phyloP scores from a whole-genome alignment of 2,329 filamentous ascomycete genomes.

The Clonostachys chloroleuca region DNA sequence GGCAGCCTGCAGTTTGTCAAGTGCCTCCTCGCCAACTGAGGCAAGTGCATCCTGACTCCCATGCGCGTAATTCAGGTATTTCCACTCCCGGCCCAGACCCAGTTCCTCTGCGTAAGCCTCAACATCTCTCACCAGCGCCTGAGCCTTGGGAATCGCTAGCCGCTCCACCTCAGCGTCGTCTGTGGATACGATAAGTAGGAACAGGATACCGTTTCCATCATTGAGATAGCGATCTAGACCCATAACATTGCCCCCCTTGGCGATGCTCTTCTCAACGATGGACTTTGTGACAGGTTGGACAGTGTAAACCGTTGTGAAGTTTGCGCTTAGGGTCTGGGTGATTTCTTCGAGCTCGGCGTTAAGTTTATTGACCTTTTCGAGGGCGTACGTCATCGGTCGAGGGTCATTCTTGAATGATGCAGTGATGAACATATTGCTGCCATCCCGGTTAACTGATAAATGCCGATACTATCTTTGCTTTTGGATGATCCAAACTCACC shows the following conservation, averaged over 20 bases:
- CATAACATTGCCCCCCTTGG: slow-evolving; percentile 24
- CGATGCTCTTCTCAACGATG: slow-evolving; percentile 14
- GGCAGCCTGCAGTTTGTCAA: slow-evolving; percentile 21
- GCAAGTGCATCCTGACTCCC: slow-evolving; percentile 27
- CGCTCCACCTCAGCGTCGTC: slow-evolving; percentile 22
- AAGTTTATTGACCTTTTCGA: slow-evolving; percentile 19
- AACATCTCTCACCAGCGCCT: slow-evolving; percentile 9
- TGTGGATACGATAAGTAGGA: slow-evolving; percentile 20
- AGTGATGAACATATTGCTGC: slow-evolving; percentile 27
- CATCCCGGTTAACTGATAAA: background rate
- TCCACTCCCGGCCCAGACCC: slow-evolving; percentile 10
- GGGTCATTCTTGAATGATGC: slow-evolving; percentile 26
- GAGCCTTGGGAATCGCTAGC: slow-evolving; percentile 10
- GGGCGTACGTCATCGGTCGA: slow-evolving; percentile 22
- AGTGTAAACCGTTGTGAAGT: slow-evolving; percentile 19
- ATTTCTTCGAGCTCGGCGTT: slow-evolving; percentile 14
- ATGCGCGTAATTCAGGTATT: slow-evolving; percentile 40
- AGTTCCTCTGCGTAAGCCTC: background rate
- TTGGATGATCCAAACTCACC: background rate
- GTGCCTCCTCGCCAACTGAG: slow-evolving; percentile 28
- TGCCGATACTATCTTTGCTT: slow-evolving; percentile 18
- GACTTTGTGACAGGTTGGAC: slow-evolving; percentile 24
- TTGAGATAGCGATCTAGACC: slow-evolving; percentile 20
- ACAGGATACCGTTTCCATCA: slow-evolving; percentile 20
- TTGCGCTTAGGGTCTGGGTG: slow-evolving; percentile 11